Conservation (phyloP, 345 rosid genomes). For the Populus simonii region DNA sequence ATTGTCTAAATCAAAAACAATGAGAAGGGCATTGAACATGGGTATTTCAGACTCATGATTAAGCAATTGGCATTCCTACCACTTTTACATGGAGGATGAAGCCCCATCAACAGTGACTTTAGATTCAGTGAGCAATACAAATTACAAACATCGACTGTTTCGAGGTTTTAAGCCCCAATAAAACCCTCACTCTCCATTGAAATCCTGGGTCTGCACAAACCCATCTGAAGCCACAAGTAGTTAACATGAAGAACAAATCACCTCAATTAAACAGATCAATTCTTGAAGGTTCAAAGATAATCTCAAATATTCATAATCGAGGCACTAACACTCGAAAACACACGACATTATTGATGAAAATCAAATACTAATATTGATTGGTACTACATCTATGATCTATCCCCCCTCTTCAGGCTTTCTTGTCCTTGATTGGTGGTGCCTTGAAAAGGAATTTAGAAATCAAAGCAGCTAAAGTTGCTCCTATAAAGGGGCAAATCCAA, state of each 20-base stretch:
- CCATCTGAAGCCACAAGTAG: neutral
- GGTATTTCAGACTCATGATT: neutral
- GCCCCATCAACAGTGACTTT: neutral
- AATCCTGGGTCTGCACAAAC: neutral
- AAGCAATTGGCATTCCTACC: neutral
- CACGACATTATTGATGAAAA: neutral
- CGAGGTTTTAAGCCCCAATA: neutral
- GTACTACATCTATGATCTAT: neutral
- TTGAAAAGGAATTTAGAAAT: slow-evolving; percentile 14
- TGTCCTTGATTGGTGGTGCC: slow-evolving; percentile 14
- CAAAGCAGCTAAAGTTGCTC: slow-evolving; percentile 19
- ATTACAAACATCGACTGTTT: neutral
- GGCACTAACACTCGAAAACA: neutral
- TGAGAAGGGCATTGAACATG: neutral
- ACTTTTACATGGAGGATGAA: neutral
- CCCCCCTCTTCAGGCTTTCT: slow-evolving; percentile 9
- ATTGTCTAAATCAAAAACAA: neutral
- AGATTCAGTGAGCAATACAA: no score
- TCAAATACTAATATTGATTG: neutral
- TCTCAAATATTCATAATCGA: neutral
- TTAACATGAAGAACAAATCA: neutral
- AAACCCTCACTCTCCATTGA: neutral
- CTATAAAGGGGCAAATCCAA: slow-evolving; percentile 27
- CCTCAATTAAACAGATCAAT: neutral
- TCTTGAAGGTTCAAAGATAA: neutral